A percentile compares a stretch with the other conserved stretches of the same genome.
Evolutionary conservation across 257 asterid genomes (phyloP).

Genomic region (Nicotiana tomentosiformis): DNA sequence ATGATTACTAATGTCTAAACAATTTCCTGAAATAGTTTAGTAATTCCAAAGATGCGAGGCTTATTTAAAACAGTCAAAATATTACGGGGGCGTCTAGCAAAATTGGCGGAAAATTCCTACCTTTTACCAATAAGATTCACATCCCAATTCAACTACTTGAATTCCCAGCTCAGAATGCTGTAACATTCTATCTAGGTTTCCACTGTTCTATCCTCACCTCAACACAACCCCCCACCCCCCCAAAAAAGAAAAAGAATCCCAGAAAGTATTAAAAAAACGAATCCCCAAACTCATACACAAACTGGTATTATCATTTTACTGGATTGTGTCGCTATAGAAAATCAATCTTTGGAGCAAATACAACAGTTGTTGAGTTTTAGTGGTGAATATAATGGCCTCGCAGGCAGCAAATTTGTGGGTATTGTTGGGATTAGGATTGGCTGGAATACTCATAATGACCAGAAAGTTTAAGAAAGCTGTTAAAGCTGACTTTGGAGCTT

Average conservation of each 20-base stretch:
- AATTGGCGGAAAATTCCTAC: not conserved
- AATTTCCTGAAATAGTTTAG: not conserved
- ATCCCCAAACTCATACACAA: not conserved
- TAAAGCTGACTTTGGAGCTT: slow-evolving; percentile 85
- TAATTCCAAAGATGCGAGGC: not conserved
- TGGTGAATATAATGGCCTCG: slow-evolving; percentile 46
- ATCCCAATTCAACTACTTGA: not conserved
- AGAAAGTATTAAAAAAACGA: not conserved
- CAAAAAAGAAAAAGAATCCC: not conserved
- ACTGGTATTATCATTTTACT: not conserved
- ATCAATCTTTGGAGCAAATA: not conserved
- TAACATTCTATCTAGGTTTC: slow-evolving; percentile 17
- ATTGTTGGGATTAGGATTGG: slow-evolving; percentile 86
- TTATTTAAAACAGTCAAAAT: not conserved
- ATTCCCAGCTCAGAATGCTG: not conserved
- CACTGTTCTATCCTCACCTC: slow-evolving; percentile 2
- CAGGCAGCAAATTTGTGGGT: slow-evolving; percentile 82
- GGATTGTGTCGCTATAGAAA: not conserved
- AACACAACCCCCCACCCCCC: not conserved
- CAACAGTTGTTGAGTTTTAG: not conserved
- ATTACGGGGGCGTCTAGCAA: not conserved
- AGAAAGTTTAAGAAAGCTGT: slow-evolving; percentile 73
- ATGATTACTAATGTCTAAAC: not conserved
- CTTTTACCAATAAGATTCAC: not conserved
- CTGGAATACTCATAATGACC: slow-evolving; percentile 80